Evolutionary conservation across 2,329 filamentous ascomycete genomes (phyloP), one percentile per base, ranked within the genome.

Genomic region (Botrytis fabae): DNA sequence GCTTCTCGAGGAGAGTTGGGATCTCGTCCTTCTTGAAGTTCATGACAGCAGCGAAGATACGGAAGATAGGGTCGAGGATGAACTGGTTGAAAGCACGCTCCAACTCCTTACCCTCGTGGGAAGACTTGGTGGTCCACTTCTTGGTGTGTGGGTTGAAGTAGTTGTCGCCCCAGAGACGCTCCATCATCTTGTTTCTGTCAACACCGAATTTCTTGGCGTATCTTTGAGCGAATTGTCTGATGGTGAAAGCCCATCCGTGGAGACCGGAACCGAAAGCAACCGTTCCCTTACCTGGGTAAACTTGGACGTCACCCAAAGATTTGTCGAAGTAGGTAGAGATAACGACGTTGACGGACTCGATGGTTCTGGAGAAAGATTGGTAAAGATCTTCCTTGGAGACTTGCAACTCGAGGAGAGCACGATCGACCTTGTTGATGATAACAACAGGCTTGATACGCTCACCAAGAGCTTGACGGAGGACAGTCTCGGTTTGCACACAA

Each of bases 121-220:
- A 92, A 80, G 87, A 88, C 83, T 86, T 89, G 89, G 93, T 98
- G 85, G 95, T 95, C 96, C 96, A 99, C 92, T 99, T 99, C 94
- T 98, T 99, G 89, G 96, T 99, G 87, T 93, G 90, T 81, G 96
- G 93, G 91, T 99, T 98, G 93, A 99, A 99, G 91, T 90, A 99
- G 90, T 94, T 98, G 91, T 99, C 96, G 80, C 96, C 96, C 96
- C 96, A 99, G 80, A 99, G 94, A 92, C 96, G 94, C 89, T 98
- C 94, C 93, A 98, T 97, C 96, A 99, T 98, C 94, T 98, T 98
- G 88, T 91, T 92, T 86, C 95, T 95, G 91, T 99, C 95, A 81
- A 99, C 96, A 92, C 96, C 96, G 82, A 99, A 99, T 88, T 99
- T 99, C 94, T 98, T 98, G 86, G 95, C 93, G 85, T 99, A 99